These are phyloP conservation scores for Torulaspora franciscae DNA, from an alignment of 805 yeast species.

Conservation along the genomic window DNA sequence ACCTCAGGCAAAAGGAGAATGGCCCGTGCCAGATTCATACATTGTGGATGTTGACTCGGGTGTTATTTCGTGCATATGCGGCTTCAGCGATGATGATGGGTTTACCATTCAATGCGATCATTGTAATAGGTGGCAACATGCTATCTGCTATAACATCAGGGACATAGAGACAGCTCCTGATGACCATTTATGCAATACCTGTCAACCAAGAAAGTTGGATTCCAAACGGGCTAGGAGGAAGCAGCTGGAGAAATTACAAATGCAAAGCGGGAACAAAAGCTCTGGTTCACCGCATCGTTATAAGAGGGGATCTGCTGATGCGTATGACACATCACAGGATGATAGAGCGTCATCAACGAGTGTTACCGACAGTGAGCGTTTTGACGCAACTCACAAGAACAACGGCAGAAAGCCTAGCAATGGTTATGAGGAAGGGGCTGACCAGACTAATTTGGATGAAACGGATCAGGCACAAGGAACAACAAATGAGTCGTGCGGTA, in stretches of 20 bases:
- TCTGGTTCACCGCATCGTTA: neutral
- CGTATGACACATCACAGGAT: neutral
- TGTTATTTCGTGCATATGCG: conserved; percentile 84
- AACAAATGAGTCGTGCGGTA: conserved; percentile 5
- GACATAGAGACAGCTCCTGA: conserved; percentile 77
- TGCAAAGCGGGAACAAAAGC: neutral
- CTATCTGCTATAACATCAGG: conserved; percentile 76
- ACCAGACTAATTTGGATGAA: neutral
- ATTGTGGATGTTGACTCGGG: conserved; percentile 80
- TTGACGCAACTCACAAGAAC: neutral
- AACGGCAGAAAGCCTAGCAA: conserved; percentile 1
- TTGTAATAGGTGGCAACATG: conserved; percentile 94
- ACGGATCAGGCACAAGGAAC: conserved; percentile 3
- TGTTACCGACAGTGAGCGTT: conserved; percentile 1
- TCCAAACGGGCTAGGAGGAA: conserved; percentile 40
- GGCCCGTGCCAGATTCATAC: conserved; percentile 42
- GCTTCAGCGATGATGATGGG: conserved; percentile 82
- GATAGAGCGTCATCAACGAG: neutral
- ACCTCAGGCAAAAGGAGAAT: conserved; percentile 6
- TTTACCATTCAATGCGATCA: conserved; percentile 91
- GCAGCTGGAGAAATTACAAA: conserved; percentile 34
- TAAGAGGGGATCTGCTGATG: neutral
- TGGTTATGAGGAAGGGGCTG: neutral
- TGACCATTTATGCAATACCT: conserved; percentile 69
- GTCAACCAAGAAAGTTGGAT: conserved; percentile 54